phyloP scores from a whole-genome alignment of 192 early-diverging fungal genomes.

The Coemansia sp. region DNA sequence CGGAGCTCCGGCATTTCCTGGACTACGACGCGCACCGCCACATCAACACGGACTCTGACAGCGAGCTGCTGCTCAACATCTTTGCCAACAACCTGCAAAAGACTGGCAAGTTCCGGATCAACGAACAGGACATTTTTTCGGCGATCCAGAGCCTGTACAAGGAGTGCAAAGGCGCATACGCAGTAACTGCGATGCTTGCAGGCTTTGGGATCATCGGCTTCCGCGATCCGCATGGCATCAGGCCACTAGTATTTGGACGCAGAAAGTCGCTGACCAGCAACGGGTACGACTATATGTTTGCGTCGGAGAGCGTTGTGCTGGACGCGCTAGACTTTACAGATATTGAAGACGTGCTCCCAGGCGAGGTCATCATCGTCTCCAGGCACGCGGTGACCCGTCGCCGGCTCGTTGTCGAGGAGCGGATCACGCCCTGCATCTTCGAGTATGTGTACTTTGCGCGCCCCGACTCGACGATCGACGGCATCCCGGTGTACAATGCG shows the following conservation, averaged over 20 bases:
- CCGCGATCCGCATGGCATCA: conserved; percentile 95
- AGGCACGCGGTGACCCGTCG: conserved; percentile 69
- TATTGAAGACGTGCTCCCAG: conserved; percentile 87
- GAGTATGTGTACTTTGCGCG: conserved; percentile 99
- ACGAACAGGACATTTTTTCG: conserved; percentile 97
- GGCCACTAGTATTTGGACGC: conserved; percentile 91
- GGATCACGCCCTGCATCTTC: conserved; percentile 95
- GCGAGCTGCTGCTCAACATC: conserved; percentile 96
- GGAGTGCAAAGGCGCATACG: conserved; percentile 90
- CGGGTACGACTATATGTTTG: conserved; percentile 96
- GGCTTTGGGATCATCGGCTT: conserved; percentile 95
- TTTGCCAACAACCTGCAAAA: conserved; percentile 96
- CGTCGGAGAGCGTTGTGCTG: conserved; percentile 95
- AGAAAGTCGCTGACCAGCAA: conserved; percentile 57
- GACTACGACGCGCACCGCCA: conserved; percentile 97
- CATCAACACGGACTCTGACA: conserved; percentile 99
- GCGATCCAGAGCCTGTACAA: conserved; percentile 83
- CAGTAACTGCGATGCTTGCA: conserved; percentile 95
- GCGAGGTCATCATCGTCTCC: conserved; percentile 93
- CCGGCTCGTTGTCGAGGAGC: conserved; percentile 57
- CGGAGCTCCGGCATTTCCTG: conserved; percentile 82
- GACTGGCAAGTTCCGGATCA: conserved; percentile 95
- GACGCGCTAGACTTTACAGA: conserved; percentile 89
- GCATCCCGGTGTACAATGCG: conserved; percentile 97
- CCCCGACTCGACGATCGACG: conserved; percentile 97